These are phyloP conservation scores for Neophaeococcomyces mojaviensis DNA, from an alignment of 2,329 filamentous ascomycete genomes.

Conservation along the genomic window DNA sequence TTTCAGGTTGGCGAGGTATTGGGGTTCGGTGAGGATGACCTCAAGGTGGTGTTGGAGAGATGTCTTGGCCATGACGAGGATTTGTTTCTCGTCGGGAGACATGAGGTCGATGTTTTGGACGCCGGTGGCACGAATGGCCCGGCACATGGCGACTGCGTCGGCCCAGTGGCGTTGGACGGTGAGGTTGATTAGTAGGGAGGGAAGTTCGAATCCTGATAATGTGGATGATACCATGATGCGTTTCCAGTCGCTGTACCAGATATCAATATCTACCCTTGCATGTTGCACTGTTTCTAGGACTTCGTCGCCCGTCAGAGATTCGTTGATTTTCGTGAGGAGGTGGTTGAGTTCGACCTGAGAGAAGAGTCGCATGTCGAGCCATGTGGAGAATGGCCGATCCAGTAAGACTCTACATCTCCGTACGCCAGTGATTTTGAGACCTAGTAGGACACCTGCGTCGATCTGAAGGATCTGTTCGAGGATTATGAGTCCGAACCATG, in stretches of 20 bases:
- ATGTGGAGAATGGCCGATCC: slow-evolving; percentile 35
- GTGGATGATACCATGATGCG: slow-evolving; percentile 25
- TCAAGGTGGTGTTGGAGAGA: slow-evolving; percentile 46
- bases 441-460: slow-evolving; percentile 39
- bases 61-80: slow-evolving; percentile 45
- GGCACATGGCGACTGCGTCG: slow-evolving; percentile 45
- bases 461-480: slow-evolving; percentile 45
- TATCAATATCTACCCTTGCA: slow-evolving; percentile 41
- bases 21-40: slow-evolving; percentile 40
- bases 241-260: slow-evolving; percentile 34
- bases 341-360: slow-evolving; percentile 41
- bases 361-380: slow-evolving; percentile 45
- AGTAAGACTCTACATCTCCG: slow-evolving; percentile 42
- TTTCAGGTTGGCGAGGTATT: slow-evolving; percentile 45
- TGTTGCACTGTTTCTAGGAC: slow-evolving; percentile 37
- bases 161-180: slow-evolving; percentile 49
- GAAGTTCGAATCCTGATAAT: slow-evolving; percentile 27
- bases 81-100: slow-evolving; percentile 40
- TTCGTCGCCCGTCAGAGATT: slow-evolving; percentile 29
- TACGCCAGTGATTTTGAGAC: slow-evolving; percentile 31
- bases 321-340: slow-evolving; percentile 27
- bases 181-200: slow-evolving; percentile 39
- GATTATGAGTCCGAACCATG: slow-evolving; percentile 48
- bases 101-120: slow-evolving; percentile 46
- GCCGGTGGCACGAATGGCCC: slow-evolving; percentile 43